These are phyloP conservation scores for Helotiales sp. DNA, from an alignment of 2,329 filamentous ascomycete genomes.

Conservation along the genomic window DNA sequence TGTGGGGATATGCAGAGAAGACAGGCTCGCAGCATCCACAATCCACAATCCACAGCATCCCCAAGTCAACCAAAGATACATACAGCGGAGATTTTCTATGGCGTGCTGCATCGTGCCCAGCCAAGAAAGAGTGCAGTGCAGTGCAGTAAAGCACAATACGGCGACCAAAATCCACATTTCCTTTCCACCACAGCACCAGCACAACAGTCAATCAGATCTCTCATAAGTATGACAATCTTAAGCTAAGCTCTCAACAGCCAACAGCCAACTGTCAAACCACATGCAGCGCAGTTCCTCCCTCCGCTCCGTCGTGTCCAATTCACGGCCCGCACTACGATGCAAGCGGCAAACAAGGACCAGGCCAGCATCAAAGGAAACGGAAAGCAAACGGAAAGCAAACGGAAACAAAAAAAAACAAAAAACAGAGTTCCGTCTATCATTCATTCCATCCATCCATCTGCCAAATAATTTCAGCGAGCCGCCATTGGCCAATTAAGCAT, in stretches of 20 bases:
- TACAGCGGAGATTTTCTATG: conserved; percentile 4
- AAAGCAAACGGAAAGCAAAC: too few relatives aligned
- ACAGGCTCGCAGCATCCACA: too few relatives aligned
- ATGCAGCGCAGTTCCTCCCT: conserved; percentile 1
- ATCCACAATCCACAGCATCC: too few relatives aligned
- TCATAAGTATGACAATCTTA: too few relatives aligned
- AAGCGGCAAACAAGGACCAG: neutral
- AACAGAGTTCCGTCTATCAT: neutral
- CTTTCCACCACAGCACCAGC: neutral
- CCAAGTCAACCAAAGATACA: neutral
- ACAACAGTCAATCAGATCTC: neutral
- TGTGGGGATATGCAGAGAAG: neutral
- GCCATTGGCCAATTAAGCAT: neutral
- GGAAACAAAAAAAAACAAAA: neutral
- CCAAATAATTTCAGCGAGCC: neutral
- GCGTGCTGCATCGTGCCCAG: conserved; percentile 6
- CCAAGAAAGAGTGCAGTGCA: too few relatives aligned
- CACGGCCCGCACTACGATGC: neutral
- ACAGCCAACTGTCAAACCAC: neutral
- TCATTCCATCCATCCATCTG: too few relatives aligned
- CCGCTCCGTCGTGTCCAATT: too few relatives aligned
- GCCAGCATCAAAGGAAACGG: too few relatives aligned
- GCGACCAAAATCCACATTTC: neutral
- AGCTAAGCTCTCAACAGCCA: too few relatives aligned
- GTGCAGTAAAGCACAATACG: conserved; percentile 2